Conservation (phyloP, 345 rosid genomes). For the Brassica napus region DNA sequence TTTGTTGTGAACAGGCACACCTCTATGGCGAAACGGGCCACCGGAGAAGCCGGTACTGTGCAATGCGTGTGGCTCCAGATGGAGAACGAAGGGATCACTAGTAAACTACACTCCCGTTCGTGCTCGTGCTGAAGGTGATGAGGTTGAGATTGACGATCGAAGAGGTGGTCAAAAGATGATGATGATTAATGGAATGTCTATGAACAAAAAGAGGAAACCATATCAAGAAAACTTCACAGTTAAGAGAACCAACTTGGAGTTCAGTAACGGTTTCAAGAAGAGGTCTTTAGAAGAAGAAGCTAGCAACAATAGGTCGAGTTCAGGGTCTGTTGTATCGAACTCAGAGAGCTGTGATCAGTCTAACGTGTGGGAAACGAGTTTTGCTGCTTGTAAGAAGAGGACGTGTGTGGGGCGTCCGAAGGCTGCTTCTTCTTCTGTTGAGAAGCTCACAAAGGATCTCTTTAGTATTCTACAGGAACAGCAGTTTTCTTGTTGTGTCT, state of each 20-base stretch:
- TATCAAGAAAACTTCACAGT: constrained; percentile 49
- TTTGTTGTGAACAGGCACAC: constrained; percentile 51
- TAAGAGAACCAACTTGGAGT: constrained; percentile 48
- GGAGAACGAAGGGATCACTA: constrained; percentile 51
- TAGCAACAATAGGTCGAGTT: constrained; percentile 96
- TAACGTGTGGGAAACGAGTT: constrained; percentile 77
- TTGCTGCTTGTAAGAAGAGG: constrained; percentile 88
- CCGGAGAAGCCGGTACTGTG: constrained; percentile 65
- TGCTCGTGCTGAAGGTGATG: constrained; percentile 58
- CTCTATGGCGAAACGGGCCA: constrained; percentile 72
- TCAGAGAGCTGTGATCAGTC: constrained; percentile 96
- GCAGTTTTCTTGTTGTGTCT: constrained; percentile 77
- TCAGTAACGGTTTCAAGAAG: constrained; percentile 53
- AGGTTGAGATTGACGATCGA: constrained; percentile 58
- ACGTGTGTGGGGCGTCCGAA: constrained; percentile 81
- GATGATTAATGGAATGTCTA: constrained; percentile 46
- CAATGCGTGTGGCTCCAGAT: constrained; percentile 78
- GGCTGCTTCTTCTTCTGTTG: constrained; percentile 80
- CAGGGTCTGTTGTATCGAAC: constrained; percentile 95
- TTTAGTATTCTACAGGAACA: constrained; percentile 90
- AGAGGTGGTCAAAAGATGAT: constrained; percentile 47
- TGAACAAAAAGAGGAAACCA: constrained; percentile 69
- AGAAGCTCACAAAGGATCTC: constrained; percentile 93
- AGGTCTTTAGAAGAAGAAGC: constrained; percentile 73
- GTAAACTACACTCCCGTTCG: constrained; percentile 57